Base-by-base conservation (phyloP, 31 red algal species). In the Endocladia muricata region DNA sequence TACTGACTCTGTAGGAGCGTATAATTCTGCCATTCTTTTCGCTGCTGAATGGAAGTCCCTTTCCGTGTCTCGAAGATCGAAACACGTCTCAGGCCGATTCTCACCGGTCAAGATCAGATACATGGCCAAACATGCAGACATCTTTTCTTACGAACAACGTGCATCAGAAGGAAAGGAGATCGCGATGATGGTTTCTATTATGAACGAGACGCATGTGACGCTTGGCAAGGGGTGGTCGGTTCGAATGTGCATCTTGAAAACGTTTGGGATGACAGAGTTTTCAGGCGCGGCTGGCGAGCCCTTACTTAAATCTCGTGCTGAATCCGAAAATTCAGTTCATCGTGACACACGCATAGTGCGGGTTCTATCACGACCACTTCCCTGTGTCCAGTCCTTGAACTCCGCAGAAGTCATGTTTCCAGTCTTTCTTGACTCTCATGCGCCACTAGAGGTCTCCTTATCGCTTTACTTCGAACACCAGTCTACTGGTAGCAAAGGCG, bases 361-460 rank as follows among this genome's bases (percentile, higher is more conserved):
- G 5, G 47, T 75, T 23, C 55, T 56, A 28, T 31, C 30, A 17
- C 33, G 22, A 30, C 71, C 71, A 52, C 25, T 75, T 26, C n/a
- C 32, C 29, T 21, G 7, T 13, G 71, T 75, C 13, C 28, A 25
- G 11, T 52, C 71, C 19, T n/a, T 22, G 9, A 21, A 25, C 30
- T 11, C 15, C 13, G 3, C 21, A n/a, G 19, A 30, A 5, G 47
- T 57, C 37, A 58, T 52, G 13, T 75, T 75, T 35, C 71, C 71
- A 4, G 71, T 75, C 48, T 37, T 55, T 15, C 3, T 75, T 55
- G 71, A 75, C 59, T 75, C 71, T 4, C 71, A 75, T 37, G 71
- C 71, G 13, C 71, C 71, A 11, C 13, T 75, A 4, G 17, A 52
- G 21, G 49, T 75, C 21, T 75, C 71, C 21, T 13, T 75, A 15